Conservation (phyloP, 805 yeast species). For the Metschnikowia matae region DNA sequence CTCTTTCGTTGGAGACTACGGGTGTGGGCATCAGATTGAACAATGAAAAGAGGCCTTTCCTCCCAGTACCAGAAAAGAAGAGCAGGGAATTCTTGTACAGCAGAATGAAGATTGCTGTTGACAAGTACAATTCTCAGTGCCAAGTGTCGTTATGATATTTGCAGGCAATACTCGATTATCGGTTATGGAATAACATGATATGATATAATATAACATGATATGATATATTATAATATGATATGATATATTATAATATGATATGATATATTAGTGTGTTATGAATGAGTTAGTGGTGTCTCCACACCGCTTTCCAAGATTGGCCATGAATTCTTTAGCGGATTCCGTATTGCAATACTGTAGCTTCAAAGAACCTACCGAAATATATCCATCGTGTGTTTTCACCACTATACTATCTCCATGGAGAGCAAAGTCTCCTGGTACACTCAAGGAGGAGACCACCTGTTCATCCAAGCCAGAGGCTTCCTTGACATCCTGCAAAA, state of each 20-base stretch:
- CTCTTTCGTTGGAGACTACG: constrained; percentile 71
- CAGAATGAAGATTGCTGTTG: constrained; percentile 75
- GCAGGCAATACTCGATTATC: neutral
- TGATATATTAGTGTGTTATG: neutral
- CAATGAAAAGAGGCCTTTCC: constrained; percentile 48
- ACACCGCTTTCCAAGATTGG: constrained; percentile 43
- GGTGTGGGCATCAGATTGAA: constrained; percentile 69
- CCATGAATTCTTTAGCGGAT: constrained; percentile 40
- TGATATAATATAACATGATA: neutral
- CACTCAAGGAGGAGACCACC: neutral
- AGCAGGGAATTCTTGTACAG: constrained; percentile 65
- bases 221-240: neutral
- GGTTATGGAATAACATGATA: too few species aligned
- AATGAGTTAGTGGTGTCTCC: constrained; percentile 27
- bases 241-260: neutral
- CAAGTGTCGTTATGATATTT: constrained; percentile 35
- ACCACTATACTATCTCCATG: constrained; percentile 28
- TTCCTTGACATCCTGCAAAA: constrained; percentile 38
- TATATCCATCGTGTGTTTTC: constrained; percentile 41
- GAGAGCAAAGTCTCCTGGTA: constrained; percentile 23
- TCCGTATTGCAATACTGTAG: constrained; percentile 55
- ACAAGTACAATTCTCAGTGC: constrained; percentile 68
- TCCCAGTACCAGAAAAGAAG: constrained; percentile 69
- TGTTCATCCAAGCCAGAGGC: neutral
- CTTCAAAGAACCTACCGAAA: constrained; percentile 39